Base-by-base conservation (phyloP, 2,329 filamentous ascomycete species). In the Fusarium buharicum region DNA sequence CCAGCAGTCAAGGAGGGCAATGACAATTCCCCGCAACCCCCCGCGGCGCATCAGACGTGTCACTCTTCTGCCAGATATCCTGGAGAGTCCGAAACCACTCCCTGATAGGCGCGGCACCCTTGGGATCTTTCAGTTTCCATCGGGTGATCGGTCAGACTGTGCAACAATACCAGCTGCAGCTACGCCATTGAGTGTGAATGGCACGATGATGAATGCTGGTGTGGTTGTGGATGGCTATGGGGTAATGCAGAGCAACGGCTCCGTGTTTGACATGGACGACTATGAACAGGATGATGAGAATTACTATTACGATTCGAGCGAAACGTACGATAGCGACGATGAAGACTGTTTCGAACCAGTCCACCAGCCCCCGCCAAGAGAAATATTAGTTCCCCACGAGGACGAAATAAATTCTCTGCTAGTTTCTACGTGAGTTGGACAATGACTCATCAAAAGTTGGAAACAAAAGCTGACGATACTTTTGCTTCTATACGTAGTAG, bases 111-210 rank as follows among this genome's bases (percentile, higher is more conserved):
- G 81, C 37, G 84, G 80, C 12, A 87, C 85, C 11, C 78, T 89
- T 16, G 86, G 86, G 6, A 84, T 89, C 66, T 89, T 87, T 75
- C 84, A 87, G 66, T 88, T 88, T 63, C 85, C 86, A 3, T 88
- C 85, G 84, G 86, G 86, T 13, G 86, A 88, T 74, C 82, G 75
- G 66, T 88, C 86, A 17, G 85, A 88, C 71, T 80, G 79, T 49
- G 81, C 82, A 10, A 82, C 74, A 24, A 71, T 81, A 50, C 78
- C 77, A 61, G 72, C 74, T 51, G 78, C 77, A 61, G 72, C 74
- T 50, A 73, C 72, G 9, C 75, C 72, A 30, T 72, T 74, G 58
- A 76, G 80, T 18, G 83, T 85, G 78, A 78, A 82, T 7, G 82
- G 82, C 3, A 83, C 81, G 16, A 82, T 83, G 81, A 75, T 75